Conservation (phyloP, 2,329 filamentous ascomycete genomes). For the Hypoxylon sp. region DNA sequence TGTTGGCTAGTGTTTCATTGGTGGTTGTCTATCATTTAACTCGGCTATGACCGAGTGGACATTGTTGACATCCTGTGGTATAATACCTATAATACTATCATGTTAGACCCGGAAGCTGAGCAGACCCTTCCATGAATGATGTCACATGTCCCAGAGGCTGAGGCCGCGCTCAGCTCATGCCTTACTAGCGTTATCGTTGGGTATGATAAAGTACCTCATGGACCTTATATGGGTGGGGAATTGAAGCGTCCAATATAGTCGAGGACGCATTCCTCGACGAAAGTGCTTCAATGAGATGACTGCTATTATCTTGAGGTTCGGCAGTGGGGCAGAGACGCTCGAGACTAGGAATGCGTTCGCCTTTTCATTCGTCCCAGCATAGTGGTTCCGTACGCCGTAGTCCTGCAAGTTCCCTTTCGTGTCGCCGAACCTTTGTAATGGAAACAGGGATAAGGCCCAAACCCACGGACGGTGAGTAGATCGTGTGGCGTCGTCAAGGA, state of each 20-base stretch:
- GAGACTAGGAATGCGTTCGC: constrained; percentile 36
- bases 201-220: constrained; percentile 9
- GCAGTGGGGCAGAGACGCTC: constrained; percentile 38
- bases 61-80: constrained; percentile 13
- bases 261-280: constrained; percentile 23
- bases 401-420: constrained; percentile 44
- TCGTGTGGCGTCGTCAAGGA: constrained; percentile 43
- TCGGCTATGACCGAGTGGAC: constrained; percentile 29
- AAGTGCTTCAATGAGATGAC: constrained; percentile 27
- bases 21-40: constrained; percentile 20
- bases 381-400: constrained; percentile 47
- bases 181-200: constrained; percentile 26
- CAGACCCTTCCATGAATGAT: constrained; percentile 26
- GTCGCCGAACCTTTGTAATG: constrained; percentile 45
- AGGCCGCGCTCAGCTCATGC: constrained; percentile 33
- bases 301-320: constrained; percentile 38
- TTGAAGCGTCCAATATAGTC: constrained; percentile 26
- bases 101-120: constrained; percentile 36
- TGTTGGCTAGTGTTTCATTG: constrained; percentile 30
- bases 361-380: constrained; percentile 44
- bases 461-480: constrained; percentile 40
- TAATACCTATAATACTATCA: constrained; percentile 21
- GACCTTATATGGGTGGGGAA: constrained; percentile 28
- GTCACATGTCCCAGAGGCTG: constrained; percentile 33
- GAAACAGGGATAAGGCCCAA: constrained; percentile 46